These are phyloP conservation scores for Kuraishia piskuri DNA, from an alignment of 805 yeast species.

Conservation along the genomic window DNA sequence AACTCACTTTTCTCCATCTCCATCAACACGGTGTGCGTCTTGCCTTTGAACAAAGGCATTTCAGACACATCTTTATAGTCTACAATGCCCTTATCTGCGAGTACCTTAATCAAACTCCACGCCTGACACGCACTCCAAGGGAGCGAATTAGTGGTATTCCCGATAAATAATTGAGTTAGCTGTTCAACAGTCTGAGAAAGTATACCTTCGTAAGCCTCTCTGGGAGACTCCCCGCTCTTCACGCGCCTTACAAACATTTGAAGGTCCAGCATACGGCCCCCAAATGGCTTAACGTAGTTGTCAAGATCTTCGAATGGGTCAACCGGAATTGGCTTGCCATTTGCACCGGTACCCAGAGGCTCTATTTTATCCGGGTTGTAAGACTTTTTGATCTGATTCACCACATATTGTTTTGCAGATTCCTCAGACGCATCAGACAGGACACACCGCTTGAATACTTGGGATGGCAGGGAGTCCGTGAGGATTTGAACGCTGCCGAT, in stretches of 20 bases:
- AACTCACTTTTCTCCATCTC: slow-evolving; percentile 77
- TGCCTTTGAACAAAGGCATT: slow-evolving; percentile 51
- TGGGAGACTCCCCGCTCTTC: slow-evolving; percentile 78
- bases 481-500: slow-evolving; percentile 65
- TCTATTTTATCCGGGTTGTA: slow-evolving; percentile 16
- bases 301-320: slow-evolving; percentile 33
- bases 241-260: slow-evolving; percentile 86
- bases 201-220: slow-evolving; percentile 71
- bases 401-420: slow-evolving; percentile 65
- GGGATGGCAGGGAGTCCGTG: slow-evolving; percentile 71
- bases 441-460: slow-evolving; percentile 67
- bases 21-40: slow-evolving; percentile 46
- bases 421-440: slow-evolving; percentile 74
- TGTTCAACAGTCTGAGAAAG: slow-evolving; percentile 81
- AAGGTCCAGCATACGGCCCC: slow-evolving; percentile 91
- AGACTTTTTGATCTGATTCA: slow-evolving; percentile 37
- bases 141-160: slow-evolving; percentile 23
- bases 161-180: slow-evolving; percentile 68
- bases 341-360: no score
- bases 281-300: slow-evolving; percentile 61
- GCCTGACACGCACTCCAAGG: slow-evolving; percentile 75
- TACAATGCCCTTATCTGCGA: slow-evolving; percentile 42
- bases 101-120: slow-evolving; percentile 69
- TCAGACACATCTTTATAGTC: slow-evolving; percentile 42
- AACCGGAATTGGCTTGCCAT: no score